Base-by-base conservation (phyloP, 768 basidiomycete species). In the Hydnum rufescens region DNA sequence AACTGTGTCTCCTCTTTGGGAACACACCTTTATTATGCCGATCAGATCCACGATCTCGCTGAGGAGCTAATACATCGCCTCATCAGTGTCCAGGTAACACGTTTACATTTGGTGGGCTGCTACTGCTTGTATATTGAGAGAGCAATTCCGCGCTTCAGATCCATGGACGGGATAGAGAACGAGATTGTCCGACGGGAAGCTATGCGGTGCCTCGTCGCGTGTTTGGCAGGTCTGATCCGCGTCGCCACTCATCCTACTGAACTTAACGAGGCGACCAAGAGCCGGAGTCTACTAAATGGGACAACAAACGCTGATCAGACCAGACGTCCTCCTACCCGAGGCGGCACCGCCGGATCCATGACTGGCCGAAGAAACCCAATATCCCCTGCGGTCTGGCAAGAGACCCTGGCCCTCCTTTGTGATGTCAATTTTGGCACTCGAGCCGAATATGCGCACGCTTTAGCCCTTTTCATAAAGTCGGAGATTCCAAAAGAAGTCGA, bases 11-110 rank as follows among this genome's bases (percentile, higher is more conserved):
- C 82, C 2, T 84, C 89, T 0, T 70, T 96, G 6, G 88, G 88
- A 32, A 78, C 82, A 6, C 89, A 93, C 60, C 78, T 93, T 51
- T 92, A 95, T 68, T 96, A 96, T 61, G 82, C 87, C 34, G 92
- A 95, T 64, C 92, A 96, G 65, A 87, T 90, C 49, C 86, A 88
- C 60, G 92, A 95, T 61, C 76, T 95, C 42, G 77, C 86, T 1
- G 80, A 77, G 52, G 90, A 92, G 63, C 66, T 92, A 43, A 75
- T 88, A 39, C 74, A 73, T 55, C 77, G 87, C 18, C 71, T 95
- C 16, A 70, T 78, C 3, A 67, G 75, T 2, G 66, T 90, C 25
- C 82, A 90, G 58, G 67, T 74, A 2, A 79, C 77, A 58, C 4
- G n/a, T n/a, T n/a, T n/a, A n/a, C n/a, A n/a, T n/a, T 13, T 39